phyloP scores from a whole-genome alignment of 2,329 filamentous ascomycete species.

The Aspergillus clavatus region DNA sequence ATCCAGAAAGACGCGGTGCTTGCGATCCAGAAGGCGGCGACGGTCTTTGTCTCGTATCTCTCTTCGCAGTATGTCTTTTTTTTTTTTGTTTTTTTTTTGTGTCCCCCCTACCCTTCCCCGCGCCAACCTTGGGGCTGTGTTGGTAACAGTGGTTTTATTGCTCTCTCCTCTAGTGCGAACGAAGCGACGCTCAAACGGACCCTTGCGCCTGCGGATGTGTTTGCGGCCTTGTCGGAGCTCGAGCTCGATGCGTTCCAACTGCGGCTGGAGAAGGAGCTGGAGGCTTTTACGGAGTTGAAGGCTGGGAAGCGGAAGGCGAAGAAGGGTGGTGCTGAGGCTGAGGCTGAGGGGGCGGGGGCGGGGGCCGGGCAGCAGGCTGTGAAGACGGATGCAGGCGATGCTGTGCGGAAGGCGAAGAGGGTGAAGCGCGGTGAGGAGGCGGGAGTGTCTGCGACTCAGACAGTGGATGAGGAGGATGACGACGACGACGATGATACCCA shows the following conservation, averaged over 20 bases:
- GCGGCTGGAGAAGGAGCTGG: slow-evolving; percentile 56
- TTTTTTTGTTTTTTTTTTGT: neutral
- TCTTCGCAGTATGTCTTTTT: slow-evolving; percentile 49
- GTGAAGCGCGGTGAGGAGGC: slow-evolving; percentile 20
- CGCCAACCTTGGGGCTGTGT: too few relatives aligned
- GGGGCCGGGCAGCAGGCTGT: slow-evolving; percentile 19
- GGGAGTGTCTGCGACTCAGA: slow-evolving; percentile 21
- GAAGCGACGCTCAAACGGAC: slow-evolving; percentile 60
- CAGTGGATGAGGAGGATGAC: slow-evolving; percentile 18
- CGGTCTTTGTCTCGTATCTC: slow-evolving; percentile 62
- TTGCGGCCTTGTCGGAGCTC: slow-evolving; percentile 55
- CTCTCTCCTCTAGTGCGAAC: slow-evolving; percentile 57
- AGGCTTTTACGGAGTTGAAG: slow-evolving; percentile 42
- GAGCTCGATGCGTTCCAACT: slow-evolving; percentile 58
- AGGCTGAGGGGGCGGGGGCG: slow-evolving; percentile 14
- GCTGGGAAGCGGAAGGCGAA: slow-evolving; percentile 45
- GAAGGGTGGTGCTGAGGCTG: slow-evolving; percentile 31
- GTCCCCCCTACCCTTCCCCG: too few relatives aligned
- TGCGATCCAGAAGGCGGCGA: slow-evolving; percentile 61
- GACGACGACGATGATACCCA: slow-evolving; percentile 24
- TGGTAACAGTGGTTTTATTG: too few relatives aligned
- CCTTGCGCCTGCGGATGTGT: slow-evolving; percentile 56
- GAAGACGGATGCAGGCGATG: slow-evolving; percentile 22
- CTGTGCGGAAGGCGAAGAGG: slow-evolving; percentile 14
- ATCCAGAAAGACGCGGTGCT: slow-evolving; percentile 62